Base-by-base conservation (phyloP, 768 basidiomycete species). In the Mycena metata region DNA sequence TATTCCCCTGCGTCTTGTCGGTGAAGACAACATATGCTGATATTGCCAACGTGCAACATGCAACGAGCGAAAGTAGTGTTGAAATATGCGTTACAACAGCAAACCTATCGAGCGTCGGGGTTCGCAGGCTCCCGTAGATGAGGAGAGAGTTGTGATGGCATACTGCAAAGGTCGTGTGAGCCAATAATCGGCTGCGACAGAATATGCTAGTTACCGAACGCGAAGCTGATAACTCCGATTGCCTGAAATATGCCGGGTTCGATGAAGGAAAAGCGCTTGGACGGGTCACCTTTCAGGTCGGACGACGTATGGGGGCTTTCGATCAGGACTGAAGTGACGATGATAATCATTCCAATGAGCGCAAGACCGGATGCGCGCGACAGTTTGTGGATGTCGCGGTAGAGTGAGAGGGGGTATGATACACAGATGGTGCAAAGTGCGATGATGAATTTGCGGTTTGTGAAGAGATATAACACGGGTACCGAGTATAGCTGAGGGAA, bases 121-220 rank as follows among this genome's bases (percentile, higher is more conserved):
- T 97, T 49, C 89, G 88, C 76, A 99, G 81, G 74, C 93, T 94
- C 54, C 96, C 96, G 74, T 98, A 99, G 72, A 99, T 98, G 71
- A 99, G 86, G 60, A 98, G 88, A 11, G 96, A 96, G 78, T 99
- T 99, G 79, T 99, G 98, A 78, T 99, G 97, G 77, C 96, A 98
- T 23, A 98, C 96, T 88, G 63, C 3, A 67, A n/a, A 19, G 9
- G 23, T 23, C 59, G 63, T 35, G 36, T 65, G 23, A 70, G 54
- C 15, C 13, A 35, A 43, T 13, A 39, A 30, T 41, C 42, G 30
- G 15, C 50, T 9, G 26, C 42, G 21, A 30, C 43, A n/a, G 39
- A 49, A 19, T 23, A 16, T 17, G 1, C 11, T 21, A 33, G 24
- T 64, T 66, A 85, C 86, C 86, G 74, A 96, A 98, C 49, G 96